Evolutionary conservation across 495 filamentous ascomycete genomes (phyloP).

Genomic region (Hypoxylon trugodes): DNA sequence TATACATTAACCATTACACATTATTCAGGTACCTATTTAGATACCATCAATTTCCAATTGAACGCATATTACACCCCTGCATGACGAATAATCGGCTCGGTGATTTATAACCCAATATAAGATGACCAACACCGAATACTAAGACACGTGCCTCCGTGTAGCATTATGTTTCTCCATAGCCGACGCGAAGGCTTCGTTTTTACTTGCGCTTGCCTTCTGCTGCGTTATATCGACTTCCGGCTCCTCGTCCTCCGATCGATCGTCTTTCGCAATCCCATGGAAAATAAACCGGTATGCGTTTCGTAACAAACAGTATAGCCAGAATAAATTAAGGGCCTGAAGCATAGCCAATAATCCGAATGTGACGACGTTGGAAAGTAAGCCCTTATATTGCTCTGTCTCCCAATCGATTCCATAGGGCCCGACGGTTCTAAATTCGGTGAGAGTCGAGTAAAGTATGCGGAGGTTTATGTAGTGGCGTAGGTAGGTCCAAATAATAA

Average conservation of each 20-base stretch:
- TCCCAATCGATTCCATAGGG: constrained; percentile 86
- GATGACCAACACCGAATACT: background rate
- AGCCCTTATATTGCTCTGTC: constrained; percentile 81
- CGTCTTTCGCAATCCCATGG: constrained; percentile 57
- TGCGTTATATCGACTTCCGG: constrained; percentile 47
- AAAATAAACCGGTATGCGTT: constrained; percentile 66
- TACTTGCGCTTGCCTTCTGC: background rate
- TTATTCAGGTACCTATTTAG: too few species aligned
- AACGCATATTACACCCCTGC: too few species aligned
- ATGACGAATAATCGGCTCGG: too few species aligned
- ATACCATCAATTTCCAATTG: too few species aligned
- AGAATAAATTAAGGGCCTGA: constrained; percentile 84
- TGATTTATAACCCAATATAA: too few species aligned
- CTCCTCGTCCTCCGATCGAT: constrained; percentile 56
- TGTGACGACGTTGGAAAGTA: constrained; percentile 74
- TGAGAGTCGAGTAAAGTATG: constrained; percentile 83
- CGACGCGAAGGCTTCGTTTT: background rate
- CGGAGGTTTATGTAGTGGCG: constrained; percentile 89
- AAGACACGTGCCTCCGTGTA: background rate
- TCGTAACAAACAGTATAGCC: constrained; percentile 80
- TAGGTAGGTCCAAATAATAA: constrained; percentile 85
- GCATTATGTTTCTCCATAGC: background rate
- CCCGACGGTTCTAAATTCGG: constrained; percentile 85
- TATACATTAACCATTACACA: too few species aligned
- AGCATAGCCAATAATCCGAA: constrained; percentile 72